Base-by-base conservation (phyloP, 208 protist genomes). In the Novymonas esmeraldas region DNA sequence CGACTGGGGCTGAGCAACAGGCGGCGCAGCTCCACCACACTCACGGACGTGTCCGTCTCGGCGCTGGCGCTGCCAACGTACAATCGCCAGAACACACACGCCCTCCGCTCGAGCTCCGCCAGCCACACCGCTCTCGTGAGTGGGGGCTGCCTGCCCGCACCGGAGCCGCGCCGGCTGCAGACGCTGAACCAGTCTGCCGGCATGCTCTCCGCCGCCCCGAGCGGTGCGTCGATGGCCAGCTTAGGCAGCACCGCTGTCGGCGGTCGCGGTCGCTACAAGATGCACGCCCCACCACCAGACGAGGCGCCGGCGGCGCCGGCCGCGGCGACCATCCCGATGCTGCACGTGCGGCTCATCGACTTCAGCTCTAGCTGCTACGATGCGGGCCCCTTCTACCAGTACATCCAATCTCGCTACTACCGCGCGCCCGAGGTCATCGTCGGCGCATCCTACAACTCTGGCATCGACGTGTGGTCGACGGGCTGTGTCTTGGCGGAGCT, bases 381-480 rank as follows among this genome's bases (percentile, higher is more conserved):
- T 33, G 78, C 90, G 52, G 87, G 96, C 6, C 73, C 82, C 3
- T 89, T 91, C 29, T 84, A 92, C 34, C 83, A 81, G 22, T 95
- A 95, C 74, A 89, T 95, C 38, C 94, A 95, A 52, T 98, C 85
- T 3, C 92, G 98, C 38, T 99, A 98, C 80, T 99, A 99, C 74
- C 81, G 98, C 31, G 93, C 98, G 22, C 98, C 98, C 13, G 97
- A 99, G 69, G 95, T 99, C 31, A 98, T 99, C 38, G 56, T 99
- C 0, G 94, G 91, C 33, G 78, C 93, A 0, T 55, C 77, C 26
- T 99, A 98, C 80, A 80, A 82, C 31, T 82, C 69, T 18, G 78
- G 79, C 16, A 99, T 99, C 62, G 98, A 99, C 79, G 91, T 99
- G 69, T 99, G 98, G 98, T 97, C 88, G 28, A 86, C 98, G n/a